Evolutionary conservation across 1,284 basidiomycete species (phyloP), one percentile per base, ranked within the genome.

Genomic region (Tilletia horrida): DNA sequence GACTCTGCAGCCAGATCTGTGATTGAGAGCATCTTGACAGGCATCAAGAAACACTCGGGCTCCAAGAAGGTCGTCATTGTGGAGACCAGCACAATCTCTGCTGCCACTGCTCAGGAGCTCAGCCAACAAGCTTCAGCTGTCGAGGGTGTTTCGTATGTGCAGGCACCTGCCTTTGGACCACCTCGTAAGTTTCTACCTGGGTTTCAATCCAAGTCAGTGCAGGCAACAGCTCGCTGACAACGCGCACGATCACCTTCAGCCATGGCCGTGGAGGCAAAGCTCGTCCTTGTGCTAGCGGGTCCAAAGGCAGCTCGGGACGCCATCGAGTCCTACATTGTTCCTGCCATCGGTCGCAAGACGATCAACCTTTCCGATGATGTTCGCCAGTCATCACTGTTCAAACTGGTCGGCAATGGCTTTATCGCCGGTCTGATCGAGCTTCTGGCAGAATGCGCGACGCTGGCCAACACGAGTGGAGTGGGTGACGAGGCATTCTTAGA

Each of bases 291-390:
- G 62, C 89, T 93, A 84, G 88, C 89, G 2, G 93, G 92, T 8
- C 89, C 92, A 79, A 90, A 91, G 80, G 87, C 88, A 67, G 88
- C 88, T 59, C 93, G 93, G 85, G 91, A 91, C 81, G 87, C 90
- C 76, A 86, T 89, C 1, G 88, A 89, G 1, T 87, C 91, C 77
- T 84, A 90, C 47, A 84, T 90, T 44, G 86, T 62, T 23, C 52
- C 55, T 47, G n/a, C 21, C 29, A 55, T 62, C 14, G 63, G 59
- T 2, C 84, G 87, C 71, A 92, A 91, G 83, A 82, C 84, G 21
- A 83, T 85, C 81, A 85, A 86, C 75, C 77, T 85, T 66, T 85
- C 85, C 45, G 84, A 90, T 3, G 91, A 92, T 77, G 83, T 91
- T 40, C 89, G 91, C 80, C 89, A 90, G 81, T 90, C 90, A 85